Evolutionary conservation across 306 rosid genomes (phyloP).

Genomic region (Gillenia trifoliata): DNA sequence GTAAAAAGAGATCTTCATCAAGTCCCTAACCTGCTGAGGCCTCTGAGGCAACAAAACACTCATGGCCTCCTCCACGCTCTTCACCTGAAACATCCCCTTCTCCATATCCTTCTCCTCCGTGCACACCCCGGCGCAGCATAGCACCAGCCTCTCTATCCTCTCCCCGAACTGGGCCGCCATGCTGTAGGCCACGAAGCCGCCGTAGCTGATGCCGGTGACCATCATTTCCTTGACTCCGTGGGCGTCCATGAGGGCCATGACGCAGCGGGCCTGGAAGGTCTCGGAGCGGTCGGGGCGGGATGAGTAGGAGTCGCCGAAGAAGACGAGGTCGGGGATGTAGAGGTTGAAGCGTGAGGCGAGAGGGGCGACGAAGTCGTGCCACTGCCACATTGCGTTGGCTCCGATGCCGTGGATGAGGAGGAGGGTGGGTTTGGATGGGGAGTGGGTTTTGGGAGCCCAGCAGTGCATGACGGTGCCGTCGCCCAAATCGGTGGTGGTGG

Average conservation of each 20-base stretch:
- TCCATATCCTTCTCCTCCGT: conserved; percentile 76
- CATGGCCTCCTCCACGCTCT: conserved; percentile 62
- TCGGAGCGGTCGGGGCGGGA: conserved; percentile 60
- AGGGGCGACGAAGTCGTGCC: conserved; percentile 57
- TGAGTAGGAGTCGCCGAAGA: conserved; percentile 77
- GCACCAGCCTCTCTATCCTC: conserved; percentile 54
- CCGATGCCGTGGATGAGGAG: conserved; percentile 84
- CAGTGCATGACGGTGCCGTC: conserved; percentile 77
- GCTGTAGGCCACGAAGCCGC: conserved; percentile 83
- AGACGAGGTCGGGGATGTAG: conserved; percentile 80
- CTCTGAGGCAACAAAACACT: conserved; percentile 57
- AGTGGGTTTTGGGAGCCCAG: conserved; percentile 60
- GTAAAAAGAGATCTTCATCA: conserved; percentile 48
- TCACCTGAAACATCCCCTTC: conserved; percentile 61
- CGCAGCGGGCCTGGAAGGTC: conserved; percentile 68
- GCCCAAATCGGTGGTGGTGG: conserved; percentile 75
- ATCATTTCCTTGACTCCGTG: conserved; percentile 36
- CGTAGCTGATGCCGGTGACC: conserved; percentile 74
- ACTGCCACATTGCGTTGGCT: conserved; percentile 98
- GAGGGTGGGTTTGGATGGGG: conserved; percentile 45
- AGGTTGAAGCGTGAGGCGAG: conserved; percentile 66
- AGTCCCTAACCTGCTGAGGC: conserved; percentile 49
- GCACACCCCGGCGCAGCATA: conserved; percentile 78
- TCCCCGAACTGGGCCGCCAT: conserved; percentile 74
- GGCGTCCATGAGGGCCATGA: conserved; percentile 50